Conservation (phyloP, 768 basidiomycete genomes). For the Lentinula lateritia region DNA sequence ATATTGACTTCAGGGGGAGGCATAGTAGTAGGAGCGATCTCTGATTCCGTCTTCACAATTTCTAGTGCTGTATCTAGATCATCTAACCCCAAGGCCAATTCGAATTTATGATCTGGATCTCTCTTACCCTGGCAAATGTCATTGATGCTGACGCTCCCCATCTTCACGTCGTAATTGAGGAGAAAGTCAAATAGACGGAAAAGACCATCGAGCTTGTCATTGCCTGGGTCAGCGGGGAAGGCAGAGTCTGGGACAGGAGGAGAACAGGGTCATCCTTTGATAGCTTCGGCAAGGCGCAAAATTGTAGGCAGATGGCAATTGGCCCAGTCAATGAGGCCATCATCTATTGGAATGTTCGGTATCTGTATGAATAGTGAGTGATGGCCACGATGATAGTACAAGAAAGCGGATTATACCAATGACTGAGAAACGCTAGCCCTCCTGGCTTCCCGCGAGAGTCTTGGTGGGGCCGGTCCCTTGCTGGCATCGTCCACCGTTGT, state of each 20-base stretch:
- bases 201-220: conserved; percentile 82
- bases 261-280: conserved; percentile 58
- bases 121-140: conserved; percentile 81
- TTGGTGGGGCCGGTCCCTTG: conserved; percentile 43
- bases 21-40: conserved; percentile 13
- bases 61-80: conserved; percentile 85
- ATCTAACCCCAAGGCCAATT: conserved; percentile 84
- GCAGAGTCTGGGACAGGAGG: conserved; percentile 76
- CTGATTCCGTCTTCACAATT: conserved; percentile 69
- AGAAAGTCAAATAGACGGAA: conserved; percentile 90
- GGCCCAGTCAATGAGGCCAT: conserved; percentile 77
- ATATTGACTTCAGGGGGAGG: not conserved
- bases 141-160: conserved; percentile 90
- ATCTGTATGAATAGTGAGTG: conserved; percentile 10
- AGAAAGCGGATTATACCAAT: not conserved
- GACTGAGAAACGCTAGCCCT: conserved; percentile 23
- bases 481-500: conserved; percentile 19
- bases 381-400: conserved; percentile 6
- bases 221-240: conserved; percentile 61
- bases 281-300: conserved; percentile 79
- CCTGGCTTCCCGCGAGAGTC: conserved; percentile 65
- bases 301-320: conserved; percentile 82
- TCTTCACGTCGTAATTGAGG: conserved; percentile 86
- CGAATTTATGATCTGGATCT: conserved; percentile 95
- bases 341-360: conserved; percentile 32